Base-by-base conservation (phyloP, 345 rosid species). In the Moricandia moricandioides region DNA sequence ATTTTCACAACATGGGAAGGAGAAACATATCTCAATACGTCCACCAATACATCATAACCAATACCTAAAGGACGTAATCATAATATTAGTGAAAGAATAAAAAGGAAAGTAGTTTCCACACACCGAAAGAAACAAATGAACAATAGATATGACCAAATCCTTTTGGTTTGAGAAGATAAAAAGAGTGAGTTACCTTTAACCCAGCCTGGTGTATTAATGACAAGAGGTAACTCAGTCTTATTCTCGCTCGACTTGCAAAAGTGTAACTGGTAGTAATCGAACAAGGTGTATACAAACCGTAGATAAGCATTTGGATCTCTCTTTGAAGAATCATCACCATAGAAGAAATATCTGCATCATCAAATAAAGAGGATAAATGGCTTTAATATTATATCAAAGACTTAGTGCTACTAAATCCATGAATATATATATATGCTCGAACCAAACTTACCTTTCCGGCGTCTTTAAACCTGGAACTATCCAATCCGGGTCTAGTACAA, bases 191-290 rank as follows among this genome's bases (percentile, higher is more conserved):
- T 27, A 87, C 99, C 99, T 90, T 95, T 95, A 69, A 95, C 97
- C 99, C 99, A 95, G 70, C 99, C 99, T 33, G 94, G 89, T 29
- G 99, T 92, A 61, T 92, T 92, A 67, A 95, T 86, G 73, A 95
- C 84, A 62, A 92, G 90, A 10, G 99, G 99, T 80, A 90, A 65
- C 51, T 75, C 89, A 39, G 63, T 71, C 79, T 70, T 66, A 67
- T 72, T 77, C 78, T 80, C 76, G 65, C 58, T 80, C 74, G 82
- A 82, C 76, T 49, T 76, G 76, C 80, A 73, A 79, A 83, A 82
- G 78, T 87, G 70, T 33, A 85, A 77, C 54, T 61, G 84, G 68
- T 85, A 90, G 87, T 87, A 89, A 57, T 89, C 91, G 33, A 74
- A 86, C 29, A 90, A 77, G 57, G 88, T 78, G 59, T 33, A 84